Evolutionary conservation across 306 rosid genomes (phyloP), one percentile per base, ranked within the genome.

Genomic region (Cucumis melo): DNA sequence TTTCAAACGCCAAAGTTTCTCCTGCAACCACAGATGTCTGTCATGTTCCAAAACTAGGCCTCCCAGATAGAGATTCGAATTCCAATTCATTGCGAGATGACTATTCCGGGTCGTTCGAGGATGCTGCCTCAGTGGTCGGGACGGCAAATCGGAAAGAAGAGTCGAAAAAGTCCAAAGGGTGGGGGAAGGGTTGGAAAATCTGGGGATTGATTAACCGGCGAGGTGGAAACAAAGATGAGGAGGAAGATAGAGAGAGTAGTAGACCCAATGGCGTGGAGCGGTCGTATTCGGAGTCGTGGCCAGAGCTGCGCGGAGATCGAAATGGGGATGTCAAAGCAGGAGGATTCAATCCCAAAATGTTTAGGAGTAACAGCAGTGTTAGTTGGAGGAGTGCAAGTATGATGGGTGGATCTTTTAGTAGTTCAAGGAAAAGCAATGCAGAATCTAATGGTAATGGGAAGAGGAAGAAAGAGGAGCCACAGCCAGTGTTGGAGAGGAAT

Each of bases 151-250:
- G 87, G 20, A 89, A 87, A 67, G 74, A 67, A 34, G 76, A 88
- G 27, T 44, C 73, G 19, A 94, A 94, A 84, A 94, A 94, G 83
- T 89, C 91, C 1, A 74, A 87, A 76, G 78, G 93, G 74, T 94
- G 99, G 99, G 87, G 92, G 74, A 92, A 93, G 76, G 88, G 89
- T 0, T 94, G 98, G 98, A 94, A 74, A 80, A 92, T 94, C 65
- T 94, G 99, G 99, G 89, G 92, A 38, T 86, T 94, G 13, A 90
- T 94, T 38, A 78, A 90, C 78, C 81, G 96, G 77, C 82, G 90
- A 16, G 83, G 87, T 2, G 97, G 91, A 61, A 87, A 80, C 79
- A 91, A 88, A 74, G 92, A 91, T 29, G 97, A 89, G 36, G 97
- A 93, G 10, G 97, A 89, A 27, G 98, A 87, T 57, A 78, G 90